phyloP scores from a whole-genome alignment of 1,284 basidiomycete genomes.

The Boletus semigastroideus region DNA sequence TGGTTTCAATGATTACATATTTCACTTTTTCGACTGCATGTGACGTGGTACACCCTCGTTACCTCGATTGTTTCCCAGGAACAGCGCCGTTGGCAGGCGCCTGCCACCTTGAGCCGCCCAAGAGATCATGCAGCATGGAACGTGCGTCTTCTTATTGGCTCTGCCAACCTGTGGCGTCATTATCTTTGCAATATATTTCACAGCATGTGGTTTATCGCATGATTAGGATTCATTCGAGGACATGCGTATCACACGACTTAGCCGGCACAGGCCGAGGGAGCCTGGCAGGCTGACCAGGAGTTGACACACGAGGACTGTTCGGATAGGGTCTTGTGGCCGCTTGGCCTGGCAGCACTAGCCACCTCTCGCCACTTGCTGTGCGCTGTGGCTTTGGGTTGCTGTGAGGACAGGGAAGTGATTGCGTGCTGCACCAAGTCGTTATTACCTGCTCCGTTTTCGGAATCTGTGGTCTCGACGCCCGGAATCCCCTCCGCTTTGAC shows the following conservation, averaged over 20 bases:
- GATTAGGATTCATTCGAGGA: no score
- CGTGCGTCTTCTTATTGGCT: constrained; percentile 5
- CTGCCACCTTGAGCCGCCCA: not conserved
- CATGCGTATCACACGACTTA: not conserved
- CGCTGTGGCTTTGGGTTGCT: not conserved
- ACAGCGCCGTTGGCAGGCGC: not conserved
- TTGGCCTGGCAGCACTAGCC: not conserved
- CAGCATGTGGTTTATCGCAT: not conserved
- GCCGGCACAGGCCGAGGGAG: no score
- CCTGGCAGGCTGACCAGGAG: not conserved
- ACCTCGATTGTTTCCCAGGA: not conserved
- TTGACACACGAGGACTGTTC: constrained; percentile 2
- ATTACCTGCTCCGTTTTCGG: no score
- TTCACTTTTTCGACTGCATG: not conserved
- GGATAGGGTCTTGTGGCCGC: not conserved
- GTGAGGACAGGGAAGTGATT: not conserved
- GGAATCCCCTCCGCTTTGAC: no score
- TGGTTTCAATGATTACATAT: not conserved
- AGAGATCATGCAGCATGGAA: not conserved
- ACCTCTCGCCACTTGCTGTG: not conserved
- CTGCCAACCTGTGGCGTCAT: constrained; percentile 1
- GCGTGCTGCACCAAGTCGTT: no score
- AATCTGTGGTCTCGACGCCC: no score
- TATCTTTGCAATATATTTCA: not conserved
- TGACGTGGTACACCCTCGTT: not conserved